phyloP scores from a whole-genome alignment of 1,139 yeast species.

The Nakaseomyces nivariensis region DNA sequence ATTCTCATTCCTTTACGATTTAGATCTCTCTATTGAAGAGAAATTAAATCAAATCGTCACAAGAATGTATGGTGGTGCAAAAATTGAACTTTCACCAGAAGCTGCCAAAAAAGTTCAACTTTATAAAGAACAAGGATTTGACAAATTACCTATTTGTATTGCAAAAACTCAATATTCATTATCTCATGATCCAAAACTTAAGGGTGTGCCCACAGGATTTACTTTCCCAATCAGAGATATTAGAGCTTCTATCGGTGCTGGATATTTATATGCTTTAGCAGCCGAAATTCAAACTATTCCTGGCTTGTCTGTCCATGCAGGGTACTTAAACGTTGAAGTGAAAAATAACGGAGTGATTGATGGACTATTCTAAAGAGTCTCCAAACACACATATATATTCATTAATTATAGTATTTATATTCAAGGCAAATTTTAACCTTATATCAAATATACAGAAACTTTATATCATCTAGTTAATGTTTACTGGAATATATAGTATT shows the following conservation, averaged over 20 bases:
- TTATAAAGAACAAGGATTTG: slow-evolving; percentile 85
- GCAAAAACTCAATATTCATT: slow-evolving; percentile 97
- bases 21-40: slow-evolving; percentile 50
- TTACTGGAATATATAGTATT: no score
- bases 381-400: not conserved
- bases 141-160: slow-evolving; percentile 86
- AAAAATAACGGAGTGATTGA: slow-evolving; percentile 89
- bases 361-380: slow-evolving; percentile 58
- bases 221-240: slow-evolving; percentile 91
- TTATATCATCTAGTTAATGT: no score
- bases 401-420: not conserved
- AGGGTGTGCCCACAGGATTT: slow-evolving; percentile 94
- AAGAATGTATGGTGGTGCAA: slow-evolving; percentile 91
- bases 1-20: slow-evolving; percentile 52
- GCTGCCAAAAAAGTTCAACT: slow-evolving; percentile 78
- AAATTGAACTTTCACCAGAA: slow-evolving; percentile 74
- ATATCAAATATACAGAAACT: no score
- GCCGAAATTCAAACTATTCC: slow-evolving; percentile 98
- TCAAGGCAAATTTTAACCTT: no score
- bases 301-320: slow-evolving; percentile 93
- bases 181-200: slow-evolving; percentile 85
- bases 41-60: slow-evolving; percentile 63
- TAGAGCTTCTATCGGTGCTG: slow-evolving; percentile 93
- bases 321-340: slow-evolving; percentile 94
- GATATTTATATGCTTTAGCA: slow-evolving; percentile 90